Percentiles rank a stretch among this genome's conserved stretches.
Evolutionary conservation across 148 eudicot genomes (phyloP).

Genomic region (Rhododendron griersonianum): DNA sequence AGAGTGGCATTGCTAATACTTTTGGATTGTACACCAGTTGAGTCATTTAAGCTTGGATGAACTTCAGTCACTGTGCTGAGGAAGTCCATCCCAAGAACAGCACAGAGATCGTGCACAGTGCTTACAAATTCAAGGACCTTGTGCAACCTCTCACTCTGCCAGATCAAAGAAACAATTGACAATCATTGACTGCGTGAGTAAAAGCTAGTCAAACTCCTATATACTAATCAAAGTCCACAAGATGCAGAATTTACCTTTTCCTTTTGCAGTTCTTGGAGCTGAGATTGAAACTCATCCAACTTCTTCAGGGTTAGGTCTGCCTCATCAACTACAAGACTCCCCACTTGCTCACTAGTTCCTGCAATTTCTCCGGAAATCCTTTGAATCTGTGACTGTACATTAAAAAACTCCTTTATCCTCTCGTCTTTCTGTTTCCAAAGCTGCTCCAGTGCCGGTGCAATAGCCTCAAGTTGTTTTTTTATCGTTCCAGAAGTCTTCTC

Average conservation of each 20-base stretch:
- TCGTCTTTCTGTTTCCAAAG: slow-evolving; percentile 82
- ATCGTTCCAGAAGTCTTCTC: slow-evolving; percentile 90
- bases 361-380: slow-evolving; percentile 83
- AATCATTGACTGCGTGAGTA: background rate
- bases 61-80: slow-evolving; percentile 87
- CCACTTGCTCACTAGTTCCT: slow-evolving; percentile 54
- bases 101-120: slow-evolving; percentile 95
- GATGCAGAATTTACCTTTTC: slow-evolving; percentile 57
- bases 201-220: background rate
- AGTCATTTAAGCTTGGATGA: slow-evolving; percentile 94
- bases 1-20: slow-evolving; percentile 96
- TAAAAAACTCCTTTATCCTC: slow-evolving; percentile 69
- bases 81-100: slow-evolving; percentile 98
- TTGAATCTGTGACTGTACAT: slow-evolving; percentile 86
- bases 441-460: slow-evolving; percentile 84
- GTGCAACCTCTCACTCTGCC: slow-evolving; percentile 95
- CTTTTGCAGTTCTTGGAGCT: slow-evolving; percentile 92
- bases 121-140: slow-evolving; percentile 96
- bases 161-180: slow-evolving; percentile 16
- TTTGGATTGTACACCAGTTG: slow-evolving; percentile 72
- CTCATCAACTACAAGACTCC: slow-evolving; percentile 67
- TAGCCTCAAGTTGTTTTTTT: slow-evolving; percentile 86
- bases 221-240: background rate
- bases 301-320: slow-evolving; percentile 78
- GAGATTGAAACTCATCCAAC: slow-evolving; percentile 81